Evolutionary conservation across 1,139 yeast species (phyloP).

Genomic region (Debaryomyces psychrophilus): DNA sequence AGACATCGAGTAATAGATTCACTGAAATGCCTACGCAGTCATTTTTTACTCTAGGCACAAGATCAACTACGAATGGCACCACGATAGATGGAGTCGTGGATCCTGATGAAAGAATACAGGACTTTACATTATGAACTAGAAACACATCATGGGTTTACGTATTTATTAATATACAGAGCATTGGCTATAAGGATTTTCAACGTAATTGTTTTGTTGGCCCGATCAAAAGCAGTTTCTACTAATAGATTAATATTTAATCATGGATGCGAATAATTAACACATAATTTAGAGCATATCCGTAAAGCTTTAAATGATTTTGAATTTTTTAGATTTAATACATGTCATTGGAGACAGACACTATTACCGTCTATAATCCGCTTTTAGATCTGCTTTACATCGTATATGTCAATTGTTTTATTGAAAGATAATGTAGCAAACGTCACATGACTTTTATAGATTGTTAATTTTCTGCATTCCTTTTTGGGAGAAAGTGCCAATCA

Average conservation of each 20-base stretch:
- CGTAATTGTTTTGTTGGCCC: background rate
- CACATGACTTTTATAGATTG: background rate
- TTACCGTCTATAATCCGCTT: background rate
- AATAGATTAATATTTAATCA: too few species aligned
- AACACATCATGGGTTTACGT: background rate
- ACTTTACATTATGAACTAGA: slow-evolving; percentile 25
- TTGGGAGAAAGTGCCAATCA: background rate
- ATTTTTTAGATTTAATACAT: too few species aligned
- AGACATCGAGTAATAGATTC: slow-evolving; percentile 48
- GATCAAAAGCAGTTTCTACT: background rate
- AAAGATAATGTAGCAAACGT: background rate
- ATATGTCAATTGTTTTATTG: too few species aligned
- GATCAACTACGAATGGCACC: slow-evolving; percentile 16
- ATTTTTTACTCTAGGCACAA: slow-evolving; percentile 23
- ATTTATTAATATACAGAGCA: background rate
- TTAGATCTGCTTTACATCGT: too few species aligned
- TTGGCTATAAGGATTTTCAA: background rate
- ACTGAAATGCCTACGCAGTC: slow-evolving; percentile 44
- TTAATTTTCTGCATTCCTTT: background rate
- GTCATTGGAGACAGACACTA: too few species aligned
- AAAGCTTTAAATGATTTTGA: too few species aligned
- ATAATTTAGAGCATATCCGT: too few species aligned
- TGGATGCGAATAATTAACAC: too few species aligned
- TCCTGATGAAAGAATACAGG: slow-evolving; percentile 40
- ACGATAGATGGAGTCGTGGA: slow-evolving; percentile 34